A percentile compares a stretch with the other conserved stretches of the same genome.
These are phyloP conservation scores for Kregervanrija fluxuum DNA, from an alignment of 805 yeast species.

Conservation along the genomic window DNA sequence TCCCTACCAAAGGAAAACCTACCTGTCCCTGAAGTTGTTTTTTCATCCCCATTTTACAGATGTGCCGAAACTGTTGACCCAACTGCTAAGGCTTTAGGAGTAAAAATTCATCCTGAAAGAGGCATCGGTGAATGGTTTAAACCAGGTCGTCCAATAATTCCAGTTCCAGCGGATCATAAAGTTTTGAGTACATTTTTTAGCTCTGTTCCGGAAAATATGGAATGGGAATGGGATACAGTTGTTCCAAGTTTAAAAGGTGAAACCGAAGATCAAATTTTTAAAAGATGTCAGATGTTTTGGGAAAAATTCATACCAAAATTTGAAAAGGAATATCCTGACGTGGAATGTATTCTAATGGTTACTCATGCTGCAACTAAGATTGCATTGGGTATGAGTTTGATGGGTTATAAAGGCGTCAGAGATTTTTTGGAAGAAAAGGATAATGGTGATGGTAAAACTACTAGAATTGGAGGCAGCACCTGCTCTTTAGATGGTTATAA, in stretches of 20 bases:
- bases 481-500: slow-evolving; percentile 70
- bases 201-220: slow-evolving; percentile 28
- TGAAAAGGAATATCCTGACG: slow-evolving; percentile 49
- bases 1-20: slow-evolving; percentile 7
- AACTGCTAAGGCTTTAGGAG: slow-evolving; percentile 47
- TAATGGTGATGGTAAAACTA: slow-evolving; percentile 30
- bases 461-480: slow-evolving; percentile 61
- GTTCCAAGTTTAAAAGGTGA: slow-evolving; percentile 70
- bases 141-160: slow-evolving; percentile 59
- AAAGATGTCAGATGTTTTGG: slow-evolving; percentile 53
- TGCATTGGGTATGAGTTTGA: slow-evolving; percentile 72
- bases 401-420: slow-evolving; percentile 44
- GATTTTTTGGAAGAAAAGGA: slow-evolving; percentile 43
- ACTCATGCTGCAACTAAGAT: slow-evolving; percentile 94
- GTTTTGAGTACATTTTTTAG: slow-evolving; percentile 49
- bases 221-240: slow-evolving; percentile 44
- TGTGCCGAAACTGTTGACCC: slow-evolving; percentile 81
- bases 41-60: slow-evolving; percentile 82
- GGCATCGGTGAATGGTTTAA: slow-evolving; percentile 94
- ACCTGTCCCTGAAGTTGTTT: slow-evolving; percentile 63
- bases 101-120: slow-evolving; percentile 61
- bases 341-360: slow-evolving; percentile 60
- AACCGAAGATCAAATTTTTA: slow-evolving; percentile 58
- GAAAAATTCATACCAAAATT: slow-evolving; percentile 47
- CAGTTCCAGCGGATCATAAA: slow-evolving; percentile 55